These are phyloP conservation scores for Paramecium biaurelia DNA, from an alignment of 73 alveolate species.

Conservation along the genomic window DNA sequence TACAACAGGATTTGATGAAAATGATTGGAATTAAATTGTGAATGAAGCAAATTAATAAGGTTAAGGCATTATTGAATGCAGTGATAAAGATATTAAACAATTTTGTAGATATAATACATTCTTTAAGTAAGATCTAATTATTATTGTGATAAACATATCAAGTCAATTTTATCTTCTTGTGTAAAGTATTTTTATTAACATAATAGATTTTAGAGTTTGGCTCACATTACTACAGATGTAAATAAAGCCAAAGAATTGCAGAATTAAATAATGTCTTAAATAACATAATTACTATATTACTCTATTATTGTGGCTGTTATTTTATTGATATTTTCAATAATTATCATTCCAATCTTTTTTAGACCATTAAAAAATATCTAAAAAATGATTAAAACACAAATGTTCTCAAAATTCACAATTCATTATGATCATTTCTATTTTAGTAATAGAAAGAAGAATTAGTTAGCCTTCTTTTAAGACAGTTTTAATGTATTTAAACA, in stretches of 20 bases:
- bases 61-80: background rate
- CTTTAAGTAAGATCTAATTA: background rate
- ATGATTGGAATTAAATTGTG: background rate
- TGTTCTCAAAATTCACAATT: background rate
- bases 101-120: background rate
- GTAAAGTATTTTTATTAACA: background rate
- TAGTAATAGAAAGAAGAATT: background rate
- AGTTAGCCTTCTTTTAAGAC: background rate
- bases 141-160: background rate
- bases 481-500: background rate
- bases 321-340: background rate
- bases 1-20: background rate
- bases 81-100: background rate
- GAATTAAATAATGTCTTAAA: background rate
- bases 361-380: background rate
- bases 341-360: background rate
- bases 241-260: background rate
- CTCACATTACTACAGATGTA: background rate
- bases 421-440: background rate
- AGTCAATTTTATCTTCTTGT: background rate
- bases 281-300: background rate
- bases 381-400: background rate
- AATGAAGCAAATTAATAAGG: background rate
- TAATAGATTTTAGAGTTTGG: background rate
- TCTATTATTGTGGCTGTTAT: background rate